Evolutionary conservation across 108 stramenopile genomes (phyloP), one percentile per base, ranked within the genome.

Genomic region (Conticribra weissflogii): DNA sequence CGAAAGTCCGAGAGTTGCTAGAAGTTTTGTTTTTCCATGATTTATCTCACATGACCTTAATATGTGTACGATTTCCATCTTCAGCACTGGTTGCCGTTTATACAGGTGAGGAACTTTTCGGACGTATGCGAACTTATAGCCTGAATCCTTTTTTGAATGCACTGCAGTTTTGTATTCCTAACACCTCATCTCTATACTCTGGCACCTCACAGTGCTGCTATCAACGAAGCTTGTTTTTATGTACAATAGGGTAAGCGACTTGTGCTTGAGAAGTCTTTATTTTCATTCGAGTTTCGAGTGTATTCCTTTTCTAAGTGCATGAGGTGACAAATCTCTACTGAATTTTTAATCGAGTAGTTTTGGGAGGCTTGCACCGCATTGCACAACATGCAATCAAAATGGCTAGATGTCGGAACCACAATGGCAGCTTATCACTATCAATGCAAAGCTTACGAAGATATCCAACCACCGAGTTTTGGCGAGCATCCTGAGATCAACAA

Each of bases 301-400:
- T 71, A 59, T 18, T 56, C 23, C 44, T 2, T 34, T 46, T 44
- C 1, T 60, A 24, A 8, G 12, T 2, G 28, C 23, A 44, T 44
- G 15, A 29, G 14, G 18, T 31, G 3, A 31, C 1, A 31, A 2
- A 57, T n/a, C n/a, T n/a, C n/a, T n/a, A n/a, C n/a, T n/a, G n/a
- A n/a, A n/a, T n/a, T n/a, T 83, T 76, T 58, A 76, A 84, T 73
- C 77, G 81, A 24, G 87, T 79, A 59, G 59, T 62, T 28, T 61
- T 92, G 91, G 88, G 88, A 92, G 61, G 91, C 87, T 16, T 75
- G 68, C 31, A 85, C 85, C 5, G 77, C 85, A 23, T 68, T 92
- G 30, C 86, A 89, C 71, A 58, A 41, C 29, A 92, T 92, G 91
- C 83, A 87, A 36, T 69, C 78, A 33, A 88, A 87, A 59, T 92